A percentile compares a stretch with the other conserved stretches of the same genome.
These are phyloP conservation scores for Chlamydomonas incerta DNA, from an alignment of 139 green algal species.

Conservation along the genomic window DNA sequence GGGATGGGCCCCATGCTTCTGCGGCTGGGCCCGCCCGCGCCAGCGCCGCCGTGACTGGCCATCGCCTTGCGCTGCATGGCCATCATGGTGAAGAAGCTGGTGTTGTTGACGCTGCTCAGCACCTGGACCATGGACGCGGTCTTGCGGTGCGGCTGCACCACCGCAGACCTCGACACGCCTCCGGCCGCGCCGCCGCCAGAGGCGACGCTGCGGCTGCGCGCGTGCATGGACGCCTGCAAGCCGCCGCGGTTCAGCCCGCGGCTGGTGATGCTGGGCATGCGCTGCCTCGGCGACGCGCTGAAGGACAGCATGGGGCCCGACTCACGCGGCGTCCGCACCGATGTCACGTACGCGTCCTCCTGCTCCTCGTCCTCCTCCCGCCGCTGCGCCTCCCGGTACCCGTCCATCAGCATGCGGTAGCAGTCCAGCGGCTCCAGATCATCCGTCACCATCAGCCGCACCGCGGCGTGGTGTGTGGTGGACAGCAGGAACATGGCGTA, in stretches of 20 bases:
- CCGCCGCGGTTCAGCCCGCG: no score
- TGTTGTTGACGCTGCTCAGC: constrained; percentile 8
- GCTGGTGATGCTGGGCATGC: no score
- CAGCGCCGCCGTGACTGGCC: neutral
- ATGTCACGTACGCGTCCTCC: no score
- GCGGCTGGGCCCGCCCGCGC: neutral
- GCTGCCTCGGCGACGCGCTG: no score
- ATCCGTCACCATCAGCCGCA: neutral
- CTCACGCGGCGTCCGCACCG: no score
- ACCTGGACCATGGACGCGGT: constrained; percentile 20
- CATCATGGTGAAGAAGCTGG: neutral
- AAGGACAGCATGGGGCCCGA: no score
- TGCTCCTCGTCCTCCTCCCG: neutral
- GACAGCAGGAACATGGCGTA: constrained; percentile 57
- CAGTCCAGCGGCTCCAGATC: neutral
- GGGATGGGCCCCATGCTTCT: constrained; percentile 6
- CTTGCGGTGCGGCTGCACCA: neutral
- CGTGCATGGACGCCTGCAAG: neutral
- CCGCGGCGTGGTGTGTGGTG: neutral
- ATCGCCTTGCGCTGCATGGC: neutral
- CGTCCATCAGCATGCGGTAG: neutral
- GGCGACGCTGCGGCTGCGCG: neutral
- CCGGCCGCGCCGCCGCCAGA: no score
- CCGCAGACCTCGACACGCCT: no score
- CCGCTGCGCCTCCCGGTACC: neutral